Conservation (phyloP, 106 monocot genomes). For the Apostasia shenzhenica region DNA sequence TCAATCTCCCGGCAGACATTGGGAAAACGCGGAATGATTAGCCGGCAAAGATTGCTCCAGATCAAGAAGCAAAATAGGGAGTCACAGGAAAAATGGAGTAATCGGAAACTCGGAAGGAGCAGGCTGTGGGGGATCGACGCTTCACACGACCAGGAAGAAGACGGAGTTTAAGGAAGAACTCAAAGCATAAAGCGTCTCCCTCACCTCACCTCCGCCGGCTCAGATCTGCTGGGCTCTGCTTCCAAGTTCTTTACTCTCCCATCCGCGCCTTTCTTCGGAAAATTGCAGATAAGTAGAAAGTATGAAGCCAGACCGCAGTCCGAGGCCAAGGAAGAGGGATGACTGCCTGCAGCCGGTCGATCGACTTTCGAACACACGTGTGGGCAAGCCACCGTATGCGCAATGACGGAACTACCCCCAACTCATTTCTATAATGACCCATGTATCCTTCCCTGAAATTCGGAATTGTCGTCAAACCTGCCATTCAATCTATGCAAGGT, state of each 20-base stretch:
- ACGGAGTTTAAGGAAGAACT: not conserved
- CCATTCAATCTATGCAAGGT: no score
- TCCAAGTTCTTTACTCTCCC: not conserved
- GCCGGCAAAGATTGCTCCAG: not conserved
- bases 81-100: not conserved
- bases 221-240: not conserved
- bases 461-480: no score
- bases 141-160: not conserved
- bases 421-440: no score
- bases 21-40: constrained; percentile 2
- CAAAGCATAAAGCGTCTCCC: not conserved
- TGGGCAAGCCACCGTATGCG: not conserved
- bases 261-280: not conserved
- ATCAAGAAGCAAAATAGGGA: not conserved
- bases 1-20: not conserved
- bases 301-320: not conserved
- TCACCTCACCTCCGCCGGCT: not conserved
- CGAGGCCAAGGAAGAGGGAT: not conserved
- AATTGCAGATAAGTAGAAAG: not conserved
- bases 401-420: no score
- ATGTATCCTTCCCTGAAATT: no score
- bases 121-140: not conserved
- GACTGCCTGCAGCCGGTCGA: constrained; percentile 2
- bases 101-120: not conserved
- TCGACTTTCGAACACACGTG: not conserved